Evolutionary conservation across 2,329 filamentous ascomycete species (phyloP), one percentile per base, ranked within the genome.

Genomic region (Penicillium concentricum): DNA sequence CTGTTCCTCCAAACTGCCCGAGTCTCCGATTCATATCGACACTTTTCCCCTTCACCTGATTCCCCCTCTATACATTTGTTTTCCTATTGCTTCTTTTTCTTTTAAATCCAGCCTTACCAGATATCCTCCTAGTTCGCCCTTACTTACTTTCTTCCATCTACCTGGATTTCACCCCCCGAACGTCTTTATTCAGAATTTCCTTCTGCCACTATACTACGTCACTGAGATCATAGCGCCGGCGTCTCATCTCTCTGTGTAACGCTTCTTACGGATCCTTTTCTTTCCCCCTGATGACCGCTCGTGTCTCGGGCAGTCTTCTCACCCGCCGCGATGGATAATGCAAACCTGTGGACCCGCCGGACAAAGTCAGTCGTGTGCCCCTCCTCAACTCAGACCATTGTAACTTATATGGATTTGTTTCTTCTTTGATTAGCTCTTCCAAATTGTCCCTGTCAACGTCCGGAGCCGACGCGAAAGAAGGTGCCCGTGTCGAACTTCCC

Each of bases 401-500:
- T 34, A 16, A 41, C 50, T 54, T 41, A 58, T 34, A 18, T 41
- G 51, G 39, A 62, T 8, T 26, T 35, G 10, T 56, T 51, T 49
- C 35, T 54, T 54, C 12, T n/a, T n/a, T n/a, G 8, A 30, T 49
- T 72, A 94, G 89, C 82, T 85, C 85, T 77, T 90, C 86, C 83
- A 97, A 96, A 82, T 89, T 97, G 77, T 96, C 92, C 67, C 84
- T 97, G 62, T 88, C 91, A 68, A 95, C 90, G 73, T 80, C 85
- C 72, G 84, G 84, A 71, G 68, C 78, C 62, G 79, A 82, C 67
- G 75, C 73, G 67, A 82, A 82, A 75, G 80, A 82, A 61, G 62
- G 66, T 64, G 79, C 72, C 74, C 81, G 79, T 79, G 78, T 79
- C 74, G 80, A 81, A 71, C 78, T 81, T 75, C 76, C 82, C 74